phyloP scores from a whole-genome alignment of 1,139 yeast genomes.

The Hemisphaericaspora xylofermentans region DNA sequence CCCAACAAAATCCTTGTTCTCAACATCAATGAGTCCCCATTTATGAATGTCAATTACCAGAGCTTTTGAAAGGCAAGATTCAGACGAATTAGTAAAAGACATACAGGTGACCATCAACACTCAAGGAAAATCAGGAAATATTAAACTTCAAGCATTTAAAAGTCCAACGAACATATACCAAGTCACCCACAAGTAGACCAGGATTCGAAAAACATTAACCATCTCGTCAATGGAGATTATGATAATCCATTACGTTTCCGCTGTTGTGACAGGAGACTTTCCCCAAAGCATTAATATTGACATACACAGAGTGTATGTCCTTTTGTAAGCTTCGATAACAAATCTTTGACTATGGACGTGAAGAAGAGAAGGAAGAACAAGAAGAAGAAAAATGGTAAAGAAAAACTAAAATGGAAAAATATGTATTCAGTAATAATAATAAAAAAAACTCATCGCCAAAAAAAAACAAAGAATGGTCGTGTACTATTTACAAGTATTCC shows the following conservation, averaged over 20 bases:
- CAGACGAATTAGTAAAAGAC: slow-evolving; percentile 16
- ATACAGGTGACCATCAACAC: neutral
- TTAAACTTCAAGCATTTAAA: slow-evolving; percentile 1
- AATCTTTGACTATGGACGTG: slow-evolving; percentile 71
- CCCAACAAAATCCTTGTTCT: neutral
- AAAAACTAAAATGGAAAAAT: too few species aligned
- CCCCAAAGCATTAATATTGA: slow-evolving; percentile 68
- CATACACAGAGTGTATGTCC: slow-evolving; percentile 25
- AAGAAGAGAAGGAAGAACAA: slow-evolving; percentile 20
- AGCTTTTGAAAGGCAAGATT: slow-evolving; percentile 15
- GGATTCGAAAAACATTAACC: neutral
- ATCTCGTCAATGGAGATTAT: slow-evolving; percentile 29
- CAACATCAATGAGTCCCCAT: neutral
- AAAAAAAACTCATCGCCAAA: too few species aligned
- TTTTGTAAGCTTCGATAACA: slow-evolving; percentile 81
- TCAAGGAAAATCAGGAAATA: neutral
- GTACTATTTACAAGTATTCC: slow-evolving; percentile 1
- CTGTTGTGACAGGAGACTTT: slow-evolving; percentile 87
- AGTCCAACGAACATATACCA: neutral
- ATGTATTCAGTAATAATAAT: too few species aligned
- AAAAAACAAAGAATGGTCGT: neutral
- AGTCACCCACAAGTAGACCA: neutral
- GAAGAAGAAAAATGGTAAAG: slow-evolving; percentile 6
- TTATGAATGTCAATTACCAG: slow-evolving; percentile 13
- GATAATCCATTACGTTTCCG: slow-evolving; percentile 57